Evolutionary conservation across 345 rosid genomes (phyloP), one percentile per base, ranked within the genome.

Genomic region (Bruguiera gymnorhiza): DNA sequence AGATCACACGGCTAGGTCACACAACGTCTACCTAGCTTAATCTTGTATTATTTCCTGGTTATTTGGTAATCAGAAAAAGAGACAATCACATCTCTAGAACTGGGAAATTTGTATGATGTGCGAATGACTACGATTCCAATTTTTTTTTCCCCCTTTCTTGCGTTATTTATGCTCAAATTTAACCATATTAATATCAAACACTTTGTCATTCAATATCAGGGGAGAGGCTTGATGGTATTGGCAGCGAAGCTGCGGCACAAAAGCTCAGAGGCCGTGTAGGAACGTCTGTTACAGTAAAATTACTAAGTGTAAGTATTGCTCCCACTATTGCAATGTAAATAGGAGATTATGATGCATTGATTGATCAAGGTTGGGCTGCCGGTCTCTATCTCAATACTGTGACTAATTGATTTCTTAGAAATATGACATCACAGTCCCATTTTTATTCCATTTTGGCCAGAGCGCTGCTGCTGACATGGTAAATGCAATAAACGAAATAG

Each of bases 191-290:
- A 68, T 60, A 53, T 27, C 6, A 9, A 34, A 11, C 60, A 36
- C 67, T 69, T 34, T 62, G 70, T 32, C 19, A 29, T 81, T 72
- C 37, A 39, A 60, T 57, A 67, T 68, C 80, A 93, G 98, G 97
- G 55, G 86, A 93, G 81, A 85, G 69, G 69, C 79, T 93, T 63
- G 86, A 83, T 75, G 96, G 92, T 43, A 20, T 86, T 50, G 88
- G 70, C 50, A 83, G 98, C 65, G 98, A 93, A 86, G 83, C 80
- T 46, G 98, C 95, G 51, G 97, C 98, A 4, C 87, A 73, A 78
- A 93, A 83, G 79, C 97, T 93, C 60, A 89, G 98, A 81, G 98
- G 98, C 66, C 76, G 76, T 58, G 93, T 81, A 32, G 98, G 97
- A 73, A 90, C 98, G 63, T 80, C 83, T 2, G 97, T 93, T 46